Conservation (phyloP, 768 basidiomycete genomes). For the Phaffia tasmanica region DNA sequence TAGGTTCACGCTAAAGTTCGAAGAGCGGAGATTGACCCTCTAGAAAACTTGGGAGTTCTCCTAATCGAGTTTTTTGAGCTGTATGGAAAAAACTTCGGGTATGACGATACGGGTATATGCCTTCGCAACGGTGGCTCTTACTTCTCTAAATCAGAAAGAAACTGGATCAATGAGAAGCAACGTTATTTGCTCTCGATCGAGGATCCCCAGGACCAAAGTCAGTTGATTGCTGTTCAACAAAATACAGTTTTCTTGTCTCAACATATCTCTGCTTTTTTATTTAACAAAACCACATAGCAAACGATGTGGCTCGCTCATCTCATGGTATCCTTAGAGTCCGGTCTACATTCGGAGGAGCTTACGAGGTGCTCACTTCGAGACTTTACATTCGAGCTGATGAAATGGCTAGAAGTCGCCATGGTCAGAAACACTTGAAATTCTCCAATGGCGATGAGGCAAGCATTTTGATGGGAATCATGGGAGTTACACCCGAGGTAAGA, state of each 20-base stretch:
- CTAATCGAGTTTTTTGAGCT: conserved; percentile 95
- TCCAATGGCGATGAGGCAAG: conserved; percentile 46
- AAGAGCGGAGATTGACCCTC: conserved; percentile 71
- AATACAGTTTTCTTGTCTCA: neutral
- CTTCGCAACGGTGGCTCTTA: conserved; percentile 78
- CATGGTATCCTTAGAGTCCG: conserved; percentile 72
- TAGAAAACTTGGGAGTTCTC: conserved; percentile 81
- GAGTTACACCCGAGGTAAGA: conserved; percentile 69
- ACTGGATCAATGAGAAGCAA: conserved; percentile 54
- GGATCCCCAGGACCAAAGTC: conserved; percentile 81
- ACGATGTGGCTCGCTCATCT: conserved; percentile 85
- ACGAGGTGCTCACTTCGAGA: conserved; percentile 55
- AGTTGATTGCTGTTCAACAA: conserved; percentile 37
- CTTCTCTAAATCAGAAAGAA: conserved; percentile 66
- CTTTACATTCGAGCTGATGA: conserved; percentile 41
- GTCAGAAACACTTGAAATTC: conserved; percentile 38
- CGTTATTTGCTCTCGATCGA: conserved; percentile 64
- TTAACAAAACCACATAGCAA: conserved; percentile 51
- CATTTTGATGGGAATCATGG: conserved; percentile 66
- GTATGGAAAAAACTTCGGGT: conserved; percentile 86
- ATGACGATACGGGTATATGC: conserved; percentile 71
- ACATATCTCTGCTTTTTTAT: neutral
- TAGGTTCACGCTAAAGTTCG: conserved; percentile 93
- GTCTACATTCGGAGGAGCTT: conserved; percentile 67
- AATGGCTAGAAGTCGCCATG: conserved; percentile 34